Conservation (phyloP, 164 flowering plant genomes). For the Liquidambar formosana region DNA sequence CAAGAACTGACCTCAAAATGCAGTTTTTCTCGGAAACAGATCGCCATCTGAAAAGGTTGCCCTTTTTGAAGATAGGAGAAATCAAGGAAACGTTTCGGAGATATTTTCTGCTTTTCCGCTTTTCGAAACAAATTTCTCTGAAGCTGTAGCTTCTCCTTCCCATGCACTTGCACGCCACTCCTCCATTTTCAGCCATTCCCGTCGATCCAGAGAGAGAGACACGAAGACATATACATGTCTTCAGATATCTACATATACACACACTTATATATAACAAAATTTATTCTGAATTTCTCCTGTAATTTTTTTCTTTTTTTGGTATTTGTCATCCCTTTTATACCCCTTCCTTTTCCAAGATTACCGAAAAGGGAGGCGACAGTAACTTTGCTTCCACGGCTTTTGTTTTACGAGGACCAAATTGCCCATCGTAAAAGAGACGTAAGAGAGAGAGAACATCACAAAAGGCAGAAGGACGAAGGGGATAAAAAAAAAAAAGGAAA, state of each 20-base stretch:
- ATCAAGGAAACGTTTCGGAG: constrained; percentile 22
- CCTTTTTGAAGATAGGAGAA: constrained; percentile 26
- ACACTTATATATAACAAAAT: neutral
- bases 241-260: too few species aligned
- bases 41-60: constrained; percentile 18
- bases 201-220: neutral
- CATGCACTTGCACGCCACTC: constrained; percentile 25
- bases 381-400: too few species aligned
- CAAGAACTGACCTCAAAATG: constrained; percentile 20
- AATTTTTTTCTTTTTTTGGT: too few species aligned
- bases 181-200: constrained; percentile 33
- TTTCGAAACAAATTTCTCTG: constrained; percentile 15
- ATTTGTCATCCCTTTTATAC: too few species aligned
- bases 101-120: constrained; percentile 13
- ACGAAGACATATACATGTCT: too few species aligned
- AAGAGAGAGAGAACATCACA: too few species aligned
- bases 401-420: too few species aligned
- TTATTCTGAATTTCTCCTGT: neutral
- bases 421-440: too few species aligned
- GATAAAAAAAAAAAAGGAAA: too few species aligned
- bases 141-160: constrained; percentile 19
- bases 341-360: too few species aligned
- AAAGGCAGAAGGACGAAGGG: too few species aligned
- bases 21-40: constrained; percentile 16
- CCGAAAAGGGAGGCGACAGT: too few species aligned